These are phyloP conservation scores for Diplodia sapinea DNA, from an alignment of 2,329 filamentous ascomycete genomes.

Conservation along the genomic window DNA sequence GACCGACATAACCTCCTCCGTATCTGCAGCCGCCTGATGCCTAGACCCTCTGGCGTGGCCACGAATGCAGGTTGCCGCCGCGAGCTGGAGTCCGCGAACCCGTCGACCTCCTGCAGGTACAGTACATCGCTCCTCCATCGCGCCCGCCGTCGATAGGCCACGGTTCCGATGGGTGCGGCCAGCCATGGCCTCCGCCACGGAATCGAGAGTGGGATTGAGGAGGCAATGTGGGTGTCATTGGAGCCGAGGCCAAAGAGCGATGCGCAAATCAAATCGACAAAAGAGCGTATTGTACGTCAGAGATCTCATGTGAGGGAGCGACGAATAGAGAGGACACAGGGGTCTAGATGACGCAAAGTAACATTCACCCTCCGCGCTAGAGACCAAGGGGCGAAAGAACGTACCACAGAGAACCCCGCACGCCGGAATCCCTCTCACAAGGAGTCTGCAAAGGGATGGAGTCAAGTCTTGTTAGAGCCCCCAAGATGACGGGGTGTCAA, in stretches of 20 bases:
- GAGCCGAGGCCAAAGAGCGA: constrained; percentile 1
- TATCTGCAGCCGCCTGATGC: constrained; percentile 15
- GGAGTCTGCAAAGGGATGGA: not conserved
- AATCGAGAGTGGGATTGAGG: not conserved
- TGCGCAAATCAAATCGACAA: constrained; percentile 12
- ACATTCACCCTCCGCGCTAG: not conserved
- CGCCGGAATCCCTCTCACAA: not conserved
- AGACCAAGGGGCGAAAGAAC: not conserved
- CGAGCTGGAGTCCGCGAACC: not conserved
- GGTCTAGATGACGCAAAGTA: not conserved
- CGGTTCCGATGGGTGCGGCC: not conserved
- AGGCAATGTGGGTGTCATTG: not conserved
- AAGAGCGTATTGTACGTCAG: not conserved
- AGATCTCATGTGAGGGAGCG: constrained; percentile 8
- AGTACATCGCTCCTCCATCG: constrained; percentile 1
- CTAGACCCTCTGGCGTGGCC: not conserved
- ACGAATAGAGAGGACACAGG: not conserved
- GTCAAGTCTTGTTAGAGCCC: not conserved
- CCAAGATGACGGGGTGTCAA: not conserved
- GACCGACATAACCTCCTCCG: constrained; percentile 25
- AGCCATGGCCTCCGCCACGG: not conserved
- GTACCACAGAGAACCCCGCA: constrained; percentile 2
- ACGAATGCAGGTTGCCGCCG: not conserved
- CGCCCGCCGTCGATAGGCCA: not conserved
- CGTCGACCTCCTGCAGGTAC: constrained; percentile 10